Conservation (phyloP, 1,284 basidiomycete species). For the Naganishia sp. region DNA sequence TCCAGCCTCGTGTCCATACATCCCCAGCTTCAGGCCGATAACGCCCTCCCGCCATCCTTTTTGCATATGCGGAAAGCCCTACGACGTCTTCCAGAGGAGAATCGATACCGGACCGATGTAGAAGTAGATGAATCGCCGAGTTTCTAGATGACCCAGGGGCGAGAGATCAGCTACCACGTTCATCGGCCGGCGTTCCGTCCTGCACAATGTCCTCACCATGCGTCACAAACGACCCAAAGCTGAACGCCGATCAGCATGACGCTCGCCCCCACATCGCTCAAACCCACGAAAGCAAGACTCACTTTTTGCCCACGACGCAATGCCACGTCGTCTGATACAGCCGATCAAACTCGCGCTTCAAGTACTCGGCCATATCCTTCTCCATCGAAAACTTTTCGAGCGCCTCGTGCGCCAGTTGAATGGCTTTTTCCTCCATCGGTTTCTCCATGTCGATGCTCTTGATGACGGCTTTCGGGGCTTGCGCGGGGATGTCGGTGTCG, state of each 20-base stretch:
- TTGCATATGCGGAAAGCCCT: slow-evolving; percentile 3
- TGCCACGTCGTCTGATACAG: slow-evolving; percentile 93
- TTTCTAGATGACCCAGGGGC: slow-evolving; percentile 62
- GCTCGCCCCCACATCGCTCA: not conserved
- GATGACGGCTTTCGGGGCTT: slow-evolving; percentile 25
- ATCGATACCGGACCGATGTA: slow-evolving; percentile 85
- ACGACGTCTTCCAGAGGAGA: slow-evolving; percentile 89
- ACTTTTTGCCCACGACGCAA: slow-evolving; percentile 84
- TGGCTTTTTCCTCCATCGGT: slow-evolving; percentile 90
- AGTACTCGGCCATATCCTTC: slow-evolving; percentile 95
- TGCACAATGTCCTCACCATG: slow-evolving; percentile 65
- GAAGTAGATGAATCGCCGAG: slow-evolving; percentile 96
- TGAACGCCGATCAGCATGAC: slow-evolving; percentile 29
- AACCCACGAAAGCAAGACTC: slow-evolving; percentile 33
- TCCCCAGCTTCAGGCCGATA: too few species aligned
- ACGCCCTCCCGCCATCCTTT: too few species aligned
- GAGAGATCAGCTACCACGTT: not conserved
- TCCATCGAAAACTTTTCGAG: slow-evolving; percentile 90
- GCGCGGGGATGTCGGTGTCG: not conserved
- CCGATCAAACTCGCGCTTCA: slow-evolving; percentile 97
- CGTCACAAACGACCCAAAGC: slow-evolving; percentile 93
- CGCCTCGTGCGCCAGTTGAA: slow-evolving; percentile 81
- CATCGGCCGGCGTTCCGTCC: not conserved
- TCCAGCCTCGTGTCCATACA: too few species aligned
- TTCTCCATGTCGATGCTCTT: slow-evolving; percentile 55